Base-by-base conservation (phyloP, 176 grass and related monocot genomes). In the Oropetium thomaeum region DNA sequence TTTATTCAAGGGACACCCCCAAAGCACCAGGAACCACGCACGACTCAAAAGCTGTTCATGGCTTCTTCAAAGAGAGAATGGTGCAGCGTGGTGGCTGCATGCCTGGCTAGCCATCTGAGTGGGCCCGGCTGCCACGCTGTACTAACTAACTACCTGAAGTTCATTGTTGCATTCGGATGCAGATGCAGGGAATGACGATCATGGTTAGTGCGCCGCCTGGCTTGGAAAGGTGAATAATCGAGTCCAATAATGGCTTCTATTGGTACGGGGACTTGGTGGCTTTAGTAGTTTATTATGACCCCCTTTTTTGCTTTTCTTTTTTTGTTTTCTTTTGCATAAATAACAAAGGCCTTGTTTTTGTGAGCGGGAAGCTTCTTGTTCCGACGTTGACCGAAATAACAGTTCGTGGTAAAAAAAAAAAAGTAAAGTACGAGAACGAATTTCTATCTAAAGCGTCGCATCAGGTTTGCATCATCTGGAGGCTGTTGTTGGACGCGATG, bases 111-210 rank as follows among this genome's bases (percentile, higher is more conserved):
- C 22, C 52, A 13, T 29, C 31, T 19, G 20, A 1, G 52, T 55
- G 57, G n/a, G n/a, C n/a, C 25, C 55, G 1, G 28, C 41, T 51
- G 31, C 47, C 29, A n/a, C n/a, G n/a, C n/a, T n/a, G n/a, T n/a
- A n/a, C n/a, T n/a, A n/a, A n/a, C n/a, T n/a, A n/a, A 14, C 3
- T 53, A n/a, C 28, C 14, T 8, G 8, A 4, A 66, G 8, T 25
- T 13, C 61, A 64, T 38, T 38, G 27, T 44, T 30, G 10, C 22
- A 29, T 0, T 3, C n/a, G n/a, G n/a, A n/a, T n/a, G n/a, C n/a
- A n/a, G n/a, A n/a, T n/a, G n/a, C n/a, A n/a, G n/a, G 57, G 71
- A 71, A 20, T 17, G 45, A 49, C 31, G 42, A 63, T 63, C 55
- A 22, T 1, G 1, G 27, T 2, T 20, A 9, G 51, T 35, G 32